phyloP scores from a whole-genome alignment of 2,329 filamentous ascomycete genomes.

The Exophiala xenobiotica region DNA sequence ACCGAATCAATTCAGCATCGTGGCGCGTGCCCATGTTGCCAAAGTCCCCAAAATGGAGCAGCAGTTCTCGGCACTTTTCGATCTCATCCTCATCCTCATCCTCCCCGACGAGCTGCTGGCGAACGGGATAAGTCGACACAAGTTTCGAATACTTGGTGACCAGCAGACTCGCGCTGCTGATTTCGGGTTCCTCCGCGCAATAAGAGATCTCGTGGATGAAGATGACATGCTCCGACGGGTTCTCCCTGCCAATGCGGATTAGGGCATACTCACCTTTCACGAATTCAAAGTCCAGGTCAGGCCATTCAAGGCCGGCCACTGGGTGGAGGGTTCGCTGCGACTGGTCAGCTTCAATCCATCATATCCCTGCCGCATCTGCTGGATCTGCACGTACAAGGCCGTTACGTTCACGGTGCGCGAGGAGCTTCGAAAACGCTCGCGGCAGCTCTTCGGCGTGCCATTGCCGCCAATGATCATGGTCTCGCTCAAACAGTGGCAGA shows the following conservation, averaged over 20 bases:
- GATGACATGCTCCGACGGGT: slow-evolving; percentile 10
- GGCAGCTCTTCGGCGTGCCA: slow-evolving; percentile 13
- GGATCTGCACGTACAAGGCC: background rate
- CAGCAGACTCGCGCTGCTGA: background rate
- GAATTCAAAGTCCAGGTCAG: slow-evolving; percentile 12
- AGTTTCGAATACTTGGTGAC: slow-evolving; percentile 21
- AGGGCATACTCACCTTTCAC: slow-evolving; percentile 12
- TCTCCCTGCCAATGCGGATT: slow-evolving; percentile 1
- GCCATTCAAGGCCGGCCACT: background rate
- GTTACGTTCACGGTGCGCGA: background rate
- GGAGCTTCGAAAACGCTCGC: slow-evolving; percentile 6
- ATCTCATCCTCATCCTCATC: background rate
- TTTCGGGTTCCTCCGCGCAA: slow-evolving; percentile 3
- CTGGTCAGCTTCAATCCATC: background rate
- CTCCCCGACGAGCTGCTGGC: too few species aligned
- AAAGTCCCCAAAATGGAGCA: slow-evolving; percentile 19
- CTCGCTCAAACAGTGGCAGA: background rate
- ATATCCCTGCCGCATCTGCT: background rate
- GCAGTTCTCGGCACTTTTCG: slow-evolving; percentile 5
- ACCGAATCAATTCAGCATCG: slow-evolving; percentile 12
- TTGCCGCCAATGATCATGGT: slow-evolving; percentile 3
- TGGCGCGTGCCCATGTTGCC: slow-evolving; percentile 15
- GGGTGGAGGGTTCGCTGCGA: background rate
- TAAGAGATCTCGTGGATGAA: slow-evolving; percentile 19
- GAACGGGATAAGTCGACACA: background rate